A percentile compares a stretch with the other conserved stretches of the same genome.
Conservation (phyloP, 2,329 filamentous ascomycete species). For the Coniosporium tulheliwenetii region DNA sequence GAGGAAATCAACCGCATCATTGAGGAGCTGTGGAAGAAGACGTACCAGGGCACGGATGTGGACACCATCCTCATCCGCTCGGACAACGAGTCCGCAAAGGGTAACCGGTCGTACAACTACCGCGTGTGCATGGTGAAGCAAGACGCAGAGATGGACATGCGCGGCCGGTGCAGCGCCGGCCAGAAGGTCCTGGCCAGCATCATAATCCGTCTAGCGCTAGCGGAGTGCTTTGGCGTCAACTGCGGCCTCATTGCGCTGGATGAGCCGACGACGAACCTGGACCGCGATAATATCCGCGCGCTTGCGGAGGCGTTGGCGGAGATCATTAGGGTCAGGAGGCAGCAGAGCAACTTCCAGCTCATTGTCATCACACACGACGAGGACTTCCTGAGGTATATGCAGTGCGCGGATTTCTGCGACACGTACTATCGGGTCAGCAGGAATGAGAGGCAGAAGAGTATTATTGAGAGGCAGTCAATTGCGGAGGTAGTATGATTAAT, state of each 20-base stretch:
- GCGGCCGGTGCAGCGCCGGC: constrained; percentile 87
- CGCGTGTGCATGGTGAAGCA: constrained; percentile 95
- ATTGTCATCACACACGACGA: constrained; percentile 99
- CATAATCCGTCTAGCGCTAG: constrained; percentile 89
- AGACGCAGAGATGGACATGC: constrained; percentile 98
- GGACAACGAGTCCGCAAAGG: constrained; percentile 61
- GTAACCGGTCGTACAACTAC: constrained; percentile 86
- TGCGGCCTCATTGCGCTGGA: constrained; percentile 94
- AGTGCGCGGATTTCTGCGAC: constrained; percentile 84
- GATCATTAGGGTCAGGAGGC: constrained; percentile 70
- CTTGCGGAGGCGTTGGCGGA: constrained; percentile 71
- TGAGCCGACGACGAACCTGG: constrained; percentile 93
- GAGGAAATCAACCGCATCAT: constrained; percentile 93
- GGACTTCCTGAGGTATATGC: constrained; percentile 86
- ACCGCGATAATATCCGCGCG: constrained; percentile 84
- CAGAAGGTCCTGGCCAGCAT: constrained; percentile 95
- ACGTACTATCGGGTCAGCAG: constrained; percentile 78
- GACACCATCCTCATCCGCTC: constrained; percentile 93
- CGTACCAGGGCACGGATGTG: constrained; percentile 93
- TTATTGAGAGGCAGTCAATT: constrained; percentile 51
- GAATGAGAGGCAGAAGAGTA: constrained; percentile 72
- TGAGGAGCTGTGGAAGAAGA: constrained; percentile 90
- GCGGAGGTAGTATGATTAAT: constrained; percentile 14
- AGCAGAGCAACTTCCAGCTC: constrained; percentile 90
- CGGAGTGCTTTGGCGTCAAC: constrained; percentile 90